Conservation (phyloP, 2,329 filamentous ascomycete genomes). For the Cercospora beticola region DNA sequence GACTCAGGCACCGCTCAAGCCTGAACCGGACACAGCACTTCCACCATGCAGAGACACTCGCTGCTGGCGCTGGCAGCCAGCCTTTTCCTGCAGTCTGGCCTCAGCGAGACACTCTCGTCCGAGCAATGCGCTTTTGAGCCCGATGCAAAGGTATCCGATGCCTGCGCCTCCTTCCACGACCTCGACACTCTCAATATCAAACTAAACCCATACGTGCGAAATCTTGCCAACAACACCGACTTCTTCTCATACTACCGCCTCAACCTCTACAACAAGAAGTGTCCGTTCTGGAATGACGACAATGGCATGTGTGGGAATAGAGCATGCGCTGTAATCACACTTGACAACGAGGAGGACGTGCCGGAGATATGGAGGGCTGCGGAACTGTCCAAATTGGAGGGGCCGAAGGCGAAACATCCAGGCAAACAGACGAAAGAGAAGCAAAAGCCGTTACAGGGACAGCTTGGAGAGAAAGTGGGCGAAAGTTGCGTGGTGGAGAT, state of each 20-base stretch:
- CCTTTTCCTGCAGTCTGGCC: slow-evolving; percentile 50
- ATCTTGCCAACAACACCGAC: slow-evolving; percentile 83
- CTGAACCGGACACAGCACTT: neutral
- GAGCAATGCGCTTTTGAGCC: slow-evolving; percentile 62
- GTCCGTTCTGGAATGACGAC: slow-evolving; percentile 94
- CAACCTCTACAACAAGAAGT: slow-evolving; percentile 90
- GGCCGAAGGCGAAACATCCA: slow-evolving; percentile 86
- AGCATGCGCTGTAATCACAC: slow-evolving; percentile 89
- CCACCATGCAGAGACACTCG: neutral
- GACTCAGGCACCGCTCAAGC: neutral
- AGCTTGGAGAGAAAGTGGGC: slow-evolving; percentile 79
- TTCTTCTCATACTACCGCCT: slow-evolving; percentile 98
- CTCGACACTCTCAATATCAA: slow-evolving; percentile 80
- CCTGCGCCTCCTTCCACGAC: slow-evolving; percentile 88
- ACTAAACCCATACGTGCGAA: slow-evolving; percentile 73
- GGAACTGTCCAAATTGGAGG: slow-evolving; percentile 87
- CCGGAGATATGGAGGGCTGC: slow-evolving; percentile 87
- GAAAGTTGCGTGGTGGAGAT: slow-evolving; percentile 98
- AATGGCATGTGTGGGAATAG: slow-evolving; percentile 96
- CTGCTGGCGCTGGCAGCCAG: neutral
- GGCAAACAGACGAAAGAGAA: slow-evolving; percentile 70
- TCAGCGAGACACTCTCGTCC: neutral
- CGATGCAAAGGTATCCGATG: slow-evolving; percentile 84
- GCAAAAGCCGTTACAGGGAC: slow-evolving; percentile 73
- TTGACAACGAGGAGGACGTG: slow-evolving; percentile 94